Base-by-base conservation (phyloP, 257 asterid genomes). In the Gentiana straminea region DNA sequence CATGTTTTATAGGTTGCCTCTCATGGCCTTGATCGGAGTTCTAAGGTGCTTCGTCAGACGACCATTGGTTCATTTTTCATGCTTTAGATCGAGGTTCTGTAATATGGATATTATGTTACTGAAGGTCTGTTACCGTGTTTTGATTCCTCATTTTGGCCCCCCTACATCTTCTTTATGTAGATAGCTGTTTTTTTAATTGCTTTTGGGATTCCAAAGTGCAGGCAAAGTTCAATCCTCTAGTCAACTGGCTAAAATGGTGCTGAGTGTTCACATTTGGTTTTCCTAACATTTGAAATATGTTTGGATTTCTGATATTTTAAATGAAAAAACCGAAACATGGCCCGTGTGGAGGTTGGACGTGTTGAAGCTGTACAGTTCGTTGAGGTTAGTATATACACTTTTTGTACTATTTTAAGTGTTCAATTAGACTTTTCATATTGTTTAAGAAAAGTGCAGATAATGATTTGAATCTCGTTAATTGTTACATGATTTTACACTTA, bases 1-100 rank as follows among this genome's bases (percentile, higher is more conserved):
- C 46, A 10, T 67, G 61, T 62, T 43, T 45, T 68, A 54, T 70
- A 91, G 98, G 96, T 91, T 78, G 90, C 98, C 62, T 91, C 98
- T 59, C 98, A 91, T 57, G 96, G 98, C 65, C 84, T 91, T 69
- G 96, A 87, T 74, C 85, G 96, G 58, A 82, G 95, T 79, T 78
- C 98, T 49, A 84, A 80, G 78, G 95, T 91, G 84, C 96, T 87
- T 59, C 86, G 85, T 61, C 90, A 79, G 69, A 91, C 98, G 52
- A 82, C 96, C 52, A 70, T 78, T 52, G 94, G 94, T 58, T 56
- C 91, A n/a, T 69, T 84, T 70, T 87, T 82, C 80, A 70, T 78
- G 85, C 74, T 84, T 64, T 86, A 82, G 86, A 70, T 81, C 68
- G 70, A 57, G 49, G 60, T 49, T 60, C 52, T 68, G 64, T 68